A percentile compares a stretch with the other conserved stretches of the same genome.
These are phyloP conservation scores for Eutrema salsugineum DNA, from an alignment of 441 rosid genomes.

Conservation along the genomic window DNA sequence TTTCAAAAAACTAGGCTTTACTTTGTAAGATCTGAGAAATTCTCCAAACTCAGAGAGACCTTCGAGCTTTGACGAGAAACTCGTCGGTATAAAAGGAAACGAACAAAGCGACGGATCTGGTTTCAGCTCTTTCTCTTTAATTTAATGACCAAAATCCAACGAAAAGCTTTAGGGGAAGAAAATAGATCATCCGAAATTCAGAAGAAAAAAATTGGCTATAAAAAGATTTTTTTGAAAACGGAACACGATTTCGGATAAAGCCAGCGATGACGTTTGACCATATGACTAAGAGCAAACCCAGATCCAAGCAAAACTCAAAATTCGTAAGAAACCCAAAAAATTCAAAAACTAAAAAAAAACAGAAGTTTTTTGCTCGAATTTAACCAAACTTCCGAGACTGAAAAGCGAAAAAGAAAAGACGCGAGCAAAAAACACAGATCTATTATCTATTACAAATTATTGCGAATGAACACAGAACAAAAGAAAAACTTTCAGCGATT, in stretches of 20 bases:
- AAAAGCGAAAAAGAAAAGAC: background rate
- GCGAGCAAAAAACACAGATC: constrained; percentile 10
- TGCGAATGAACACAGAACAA: background rate
- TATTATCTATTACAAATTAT: background rate
- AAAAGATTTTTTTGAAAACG: background rate
- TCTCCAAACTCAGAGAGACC: background rate
- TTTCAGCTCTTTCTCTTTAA: background rate
- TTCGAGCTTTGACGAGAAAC: background rate
- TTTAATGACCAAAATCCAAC: background rate
- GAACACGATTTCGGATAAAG: background rate
- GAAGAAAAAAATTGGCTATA: background rate
- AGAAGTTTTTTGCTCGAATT: background rate
- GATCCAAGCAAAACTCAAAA: constrained; percentile 16
- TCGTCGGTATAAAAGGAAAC: background rate
- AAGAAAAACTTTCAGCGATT: background rate
- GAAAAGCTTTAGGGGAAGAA: background rate
- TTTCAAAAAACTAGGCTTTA: background rate
- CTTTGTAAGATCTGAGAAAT: constrained; percentile 9
- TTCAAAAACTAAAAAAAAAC: background rate
- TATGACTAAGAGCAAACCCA: background rate
- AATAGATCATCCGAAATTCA: background rate
- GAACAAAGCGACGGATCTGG: background rate
- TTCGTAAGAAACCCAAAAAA: background rate
- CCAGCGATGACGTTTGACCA: constrained; percentile 12
- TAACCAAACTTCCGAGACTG: background rate